Base-by-base conservation (phyloP, 2,329 filamentous ascomycete species). In the Exophiala sp. region DNA sequence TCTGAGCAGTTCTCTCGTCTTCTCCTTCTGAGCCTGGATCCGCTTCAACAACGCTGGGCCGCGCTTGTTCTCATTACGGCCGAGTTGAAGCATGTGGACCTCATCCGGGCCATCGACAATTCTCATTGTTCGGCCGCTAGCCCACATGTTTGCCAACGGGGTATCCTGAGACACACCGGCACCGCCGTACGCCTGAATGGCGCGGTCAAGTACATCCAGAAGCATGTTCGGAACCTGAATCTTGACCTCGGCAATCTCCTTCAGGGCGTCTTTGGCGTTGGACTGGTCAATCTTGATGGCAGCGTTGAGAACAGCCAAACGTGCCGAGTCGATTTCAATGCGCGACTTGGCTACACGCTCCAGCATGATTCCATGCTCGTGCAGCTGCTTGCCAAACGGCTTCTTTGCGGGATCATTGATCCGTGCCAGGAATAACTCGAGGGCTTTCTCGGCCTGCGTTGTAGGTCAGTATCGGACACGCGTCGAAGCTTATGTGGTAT, bases 31-130 rank as follows among this genome's bases (percentile, higher is more conserved):
- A 3, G 53, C 55, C 27, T 46, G 35, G 24, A 61, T 59, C 16
- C 51, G 47, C 50, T 59, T 58, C 43, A 56, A 35, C 37, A 61
- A 42, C 2, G 49, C 48, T 1, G 42, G 65, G 66, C 70, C 67
- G 59, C 73, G 60, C 67, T 72, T 65, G 68, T 78, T 73, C 75
- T 80, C 60, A 73, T 81, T 62, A 72, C 71, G 58, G 65, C 81
- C 69, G 70, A 77, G 62, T 71, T 73, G 68, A 68, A 75, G 55
- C 72, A 90, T 70, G 67, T 95, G 93, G 56, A 97, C 93, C 79
- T 98, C 93, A 70, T 98, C 93, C 0, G 93, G 93, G 0, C 93
- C 93, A 69, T 98, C 93, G 0, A 88, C 89, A 60, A 95, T 80
- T 54, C 87, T 78, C 69, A 95, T 76, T 5, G 90, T 95, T 51